Percentiles rank a stretch among this genome's conserved stretches.
Conservation (phyloP, 2,329 filamentous ascomycete species). For the Venturiaceae sp. region DNA sequence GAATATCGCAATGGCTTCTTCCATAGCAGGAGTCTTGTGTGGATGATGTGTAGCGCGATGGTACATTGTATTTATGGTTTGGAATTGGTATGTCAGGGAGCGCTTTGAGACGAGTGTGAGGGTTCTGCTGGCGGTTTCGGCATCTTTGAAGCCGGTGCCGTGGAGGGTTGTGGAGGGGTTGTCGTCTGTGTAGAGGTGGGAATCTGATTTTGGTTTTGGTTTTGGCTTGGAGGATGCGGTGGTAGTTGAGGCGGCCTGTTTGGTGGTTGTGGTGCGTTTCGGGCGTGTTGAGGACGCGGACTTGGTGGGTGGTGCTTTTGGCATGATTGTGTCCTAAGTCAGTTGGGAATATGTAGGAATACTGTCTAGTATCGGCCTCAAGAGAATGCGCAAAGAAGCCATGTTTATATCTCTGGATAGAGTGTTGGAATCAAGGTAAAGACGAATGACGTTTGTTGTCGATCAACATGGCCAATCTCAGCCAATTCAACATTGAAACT, state of each 20-base stretch:
- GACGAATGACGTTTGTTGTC: not conserved
- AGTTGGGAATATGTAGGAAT: not conserved
- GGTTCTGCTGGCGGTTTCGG: conserved; percentile 15
- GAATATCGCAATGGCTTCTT: conserved; percentile 18
- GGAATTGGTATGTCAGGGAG: conserved; percentile 21
- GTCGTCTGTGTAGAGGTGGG: conserved; percentile 23
- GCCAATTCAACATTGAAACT: not conserved
- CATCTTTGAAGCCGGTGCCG: conserved; percentile 22
- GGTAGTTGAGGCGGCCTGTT: not conserved
- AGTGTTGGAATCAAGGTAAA: not conserved
- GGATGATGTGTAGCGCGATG: conserved; percentile 19
- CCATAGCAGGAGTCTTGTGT: conserved; percentile 12
- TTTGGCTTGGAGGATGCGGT: not conserved
- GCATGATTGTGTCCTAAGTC: not conserved
- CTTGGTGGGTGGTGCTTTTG: not conserved
- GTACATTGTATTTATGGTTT: conserved; percentile 22
- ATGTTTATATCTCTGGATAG: not conserved
- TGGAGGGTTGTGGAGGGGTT: conserved; percentile 21
- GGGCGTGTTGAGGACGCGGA: not conserved
- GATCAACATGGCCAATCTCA: not conserved
- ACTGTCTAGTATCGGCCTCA: too few relatives aligned
- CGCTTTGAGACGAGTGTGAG: conserved; percentile 18
- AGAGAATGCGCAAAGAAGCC: not conserved
- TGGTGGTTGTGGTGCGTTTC: not conserved
- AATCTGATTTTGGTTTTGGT: conserved; percentile 13